Base-by-base conservation (phyloP, 2,329 filamentous ascomycete species). In the Venturia oleaginea region DNA sequence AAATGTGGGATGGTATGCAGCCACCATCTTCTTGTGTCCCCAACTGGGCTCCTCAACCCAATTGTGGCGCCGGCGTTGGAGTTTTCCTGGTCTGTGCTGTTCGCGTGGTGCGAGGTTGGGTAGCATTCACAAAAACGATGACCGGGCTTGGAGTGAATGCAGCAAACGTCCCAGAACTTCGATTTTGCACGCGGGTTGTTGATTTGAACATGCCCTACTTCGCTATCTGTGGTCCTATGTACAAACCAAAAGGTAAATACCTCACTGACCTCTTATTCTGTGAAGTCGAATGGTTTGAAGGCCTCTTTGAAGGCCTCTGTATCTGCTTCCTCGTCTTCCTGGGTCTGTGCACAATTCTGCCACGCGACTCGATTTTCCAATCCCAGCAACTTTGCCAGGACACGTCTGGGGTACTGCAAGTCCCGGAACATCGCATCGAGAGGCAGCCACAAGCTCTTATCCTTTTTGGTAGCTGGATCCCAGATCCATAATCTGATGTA, bases 201-300 rank as follows among this genome's bases (percentile, higher is more conserved):
- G 10, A 17, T 4, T 40, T 40, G 38, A 17, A 17, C 38, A 40
- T 40, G 11, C 13, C 38, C 38, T 13, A 15, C 22, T 2, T 11
- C 3, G 22, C 46, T 51, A 51, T 51, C 15, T 24, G 46, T 3
- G 17, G 27, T 4, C 22, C 7, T 27, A 5, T 17, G 5, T 24
- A 22, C 46, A 15, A 8, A 15, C 10, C 46, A 24, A 27, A 13
- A 51, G 5, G 17, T 22, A 2, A 51, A 3, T 8, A 4, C 22
- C 24, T 17, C 15, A 2, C 13, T 5, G 22, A 27, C 22, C 46
- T 68, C 65, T 38, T 72, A 68, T 60, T 81, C 69, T 51, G 90
- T 89, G 74, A 97, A 97, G 75, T 99, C 93, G 83, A 90, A 97
- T 38, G 84, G 80, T 76, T 90, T 87, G 72, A 96, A 99, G 0